Evolutionary conservation across 768 basidiomycete genomes (phyloP).

Genomic region (Amanita brunnescens): DNA sequence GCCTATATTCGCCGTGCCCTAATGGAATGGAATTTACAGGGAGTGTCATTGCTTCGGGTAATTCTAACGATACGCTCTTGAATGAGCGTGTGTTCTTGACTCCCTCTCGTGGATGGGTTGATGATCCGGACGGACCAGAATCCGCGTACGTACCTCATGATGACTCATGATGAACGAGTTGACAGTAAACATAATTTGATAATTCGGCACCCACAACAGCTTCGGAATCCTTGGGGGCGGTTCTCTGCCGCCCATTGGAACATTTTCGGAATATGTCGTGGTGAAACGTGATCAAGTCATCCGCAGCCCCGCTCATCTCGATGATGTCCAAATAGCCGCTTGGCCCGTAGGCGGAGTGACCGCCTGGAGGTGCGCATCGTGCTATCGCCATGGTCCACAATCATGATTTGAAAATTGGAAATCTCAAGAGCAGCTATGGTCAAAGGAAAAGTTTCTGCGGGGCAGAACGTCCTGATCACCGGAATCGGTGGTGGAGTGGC

Average conservation of each 20-base stretch:
- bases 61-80: conserved; percentile 46
- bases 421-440: conserved; percentile 49
- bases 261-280: conserved; percentile 68
- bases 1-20: not conserved
- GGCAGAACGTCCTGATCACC: conserved; percentile 71
- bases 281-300: conserved; percentile 67
- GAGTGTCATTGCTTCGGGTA: conserved; percentile 48
- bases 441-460: conserved; percentile 51
- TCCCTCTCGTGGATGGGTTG: conserved; percentile 73
- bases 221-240: conserved; percentile 64
- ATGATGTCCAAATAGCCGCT: conserved; percentile 60
- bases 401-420: conserved; percentile 1
- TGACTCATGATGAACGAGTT: not conserved
- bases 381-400: not conserved
- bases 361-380: conserved; percentile 60
- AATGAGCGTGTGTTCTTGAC: conserved; percentile 64
- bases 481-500: conserved; percentile 85
- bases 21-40: conserved; percentile 28
- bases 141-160: conserved; percentile 28
- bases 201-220: too few species aligned
- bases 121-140: conserved; percentile 57
- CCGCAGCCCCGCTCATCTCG: conserved; percentile 54
- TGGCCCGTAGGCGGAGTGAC: conserved; percentile 76
- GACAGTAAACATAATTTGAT: not conserved
- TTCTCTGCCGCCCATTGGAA: conserved; percentile 46